These are phyloP conservation scores for Aurinia saxatilis DNA, from an alignment of 345 rosid species.

Conservation along the genomic window DNA sequence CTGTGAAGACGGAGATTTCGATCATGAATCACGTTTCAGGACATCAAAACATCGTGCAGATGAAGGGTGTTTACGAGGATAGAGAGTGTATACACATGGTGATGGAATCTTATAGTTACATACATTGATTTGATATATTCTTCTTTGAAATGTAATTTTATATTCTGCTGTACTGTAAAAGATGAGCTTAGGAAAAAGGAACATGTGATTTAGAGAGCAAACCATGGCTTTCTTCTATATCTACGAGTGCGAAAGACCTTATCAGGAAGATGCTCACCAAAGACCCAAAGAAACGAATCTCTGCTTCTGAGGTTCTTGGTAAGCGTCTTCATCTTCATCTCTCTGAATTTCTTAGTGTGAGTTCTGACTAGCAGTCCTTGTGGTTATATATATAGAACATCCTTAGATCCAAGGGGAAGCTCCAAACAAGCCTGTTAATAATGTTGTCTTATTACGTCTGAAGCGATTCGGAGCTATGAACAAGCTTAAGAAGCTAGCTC, in stretches of 20 bases:
- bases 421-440: constrained; percentile 60
- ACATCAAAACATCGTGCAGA: constrained; percentile 54
- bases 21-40: constrained; percentile 66
- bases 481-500: constrained; percentile 74
- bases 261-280: constrained; percentile 63
- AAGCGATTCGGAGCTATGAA: constrained; percentile 87
- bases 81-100: constrained; percentile 50
- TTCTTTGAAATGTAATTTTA: neutral
- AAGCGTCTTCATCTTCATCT: neutral
- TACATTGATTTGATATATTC: constrained; percentile 32
- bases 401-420: constrained; percentile 79
- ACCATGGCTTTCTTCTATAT: constrained; percentile 68
- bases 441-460: constrained; percentile 67
- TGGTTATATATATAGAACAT: constrained; percentile 39
- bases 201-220: constrained; percentile 46
- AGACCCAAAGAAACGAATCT: constrained; percentile 56
- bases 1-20: constrained; percentile 48
- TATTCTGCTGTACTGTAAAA: neutral
- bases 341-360: neutral
- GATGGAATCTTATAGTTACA: constrained; percentile 71
- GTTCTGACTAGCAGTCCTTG: neutral
- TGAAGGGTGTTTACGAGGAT: constrained; percentile 56
- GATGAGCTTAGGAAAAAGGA: constrained; percentile 48
- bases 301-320: constrained; percentile 79
- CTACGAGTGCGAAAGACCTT: constrained; percentile 58